These are phyloP conservation scores for Trypanosoma platydactyli DNA, from an alignment of 208 protist genomes.

Conservation along the genomic window DNA sequence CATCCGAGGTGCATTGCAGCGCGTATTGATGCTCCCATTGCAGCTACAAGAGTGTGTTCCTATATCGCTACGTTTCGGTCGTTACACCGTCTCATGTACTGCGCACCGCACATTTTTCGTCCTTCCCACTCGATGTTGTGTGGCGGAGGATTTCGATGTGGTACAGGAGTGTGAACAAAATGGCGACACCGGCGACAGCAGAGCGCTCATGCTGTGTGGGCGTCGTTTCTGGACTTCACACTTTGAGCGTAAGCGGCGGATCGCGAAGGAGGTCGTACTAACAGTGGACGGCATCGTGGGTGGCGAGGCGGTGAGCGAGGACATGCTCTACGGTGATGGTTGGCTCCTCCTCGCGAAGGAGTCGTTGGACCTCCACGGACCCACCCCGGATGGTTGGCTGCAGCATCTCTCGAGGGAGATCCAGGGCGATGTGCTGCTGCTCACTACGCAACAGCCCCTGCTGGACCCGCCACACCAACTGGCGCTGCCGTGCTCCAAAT, in stretches of 20 bases:
- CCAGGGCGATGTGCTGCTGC: slow-evolving; percentile 40
- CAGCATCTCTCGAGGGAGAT: slow-evolving; percentile 20
- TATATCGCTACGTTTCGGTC: slow-evolving; percentile 19
- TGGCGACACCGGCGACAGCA: slow-evolving; percentile 6
- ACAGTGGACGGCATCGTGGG: slow-evolving; percentile 18
- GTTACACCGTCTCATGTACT: slow-evolving; percentile 20
- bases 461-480: slow-evolving; percentile 40
- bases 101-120: slow-evolving; percentile 36
- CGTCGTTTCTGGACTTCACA: slow-evolving; percentile 10
- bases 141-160: slow-evolving; percentile 29
- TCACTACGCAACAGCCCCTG: slow-evolving; percentile 32
- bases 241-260: slow-evolving; percentile 18
- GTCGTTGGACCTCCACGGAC: neutral
- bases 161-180: slow-evolving; percentile 11
- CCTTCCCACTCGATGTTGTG: slow-evolving; percentile 30
- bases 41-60: slow-evolving; percentile 16
- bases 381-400: slow-evolving; percentile 22
- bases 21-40: slow-evolving; percentile 22
- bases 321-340: slow-evolving; percentile 48
- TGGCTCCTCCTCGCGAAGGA: slow-evolving; percentile 40
- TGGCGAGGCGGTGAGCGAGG: slow-evolving; percentile 40
- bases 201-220: slow-evolving; percentile 28
- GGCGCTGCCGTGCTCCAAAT: slow-evolving; percentile 35
- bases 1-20: slow-evolving; percentile 44
- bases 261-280: slow-evolving; percentile 33